These are phyloP conservation scores for Fragilaria crotonensis DNA, from an alignment of 108 stramenopile genomes.

Conservation along the genomic window DNA sequence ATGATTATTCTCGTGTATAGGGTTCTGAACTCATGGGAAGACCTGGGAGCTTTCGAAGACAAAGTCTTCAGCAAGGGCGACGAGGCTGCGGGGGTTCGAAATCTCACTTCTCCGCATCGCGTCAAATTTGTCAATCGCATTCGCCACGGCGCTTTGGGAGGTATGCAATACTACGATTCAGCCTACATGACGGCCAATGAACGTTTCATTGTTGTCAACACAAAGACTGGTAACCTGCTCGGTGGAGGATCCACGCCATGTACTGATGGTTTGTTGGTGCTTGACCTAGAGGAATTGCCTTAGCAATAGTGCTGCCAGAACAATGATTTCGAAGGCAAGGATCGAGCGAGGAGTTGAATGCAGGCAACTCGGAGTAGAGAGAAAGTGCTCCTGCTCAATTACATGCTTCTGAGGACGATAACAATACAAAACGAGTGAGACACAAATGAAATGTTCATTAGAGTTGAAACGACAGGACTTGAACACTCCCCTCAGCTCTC, in stretches of 20 bases:
- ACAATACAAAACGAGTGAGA: too few species aligned
- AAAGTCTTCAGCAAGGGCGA: constrained; percentile 2
- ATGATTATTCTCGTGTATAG: constrained; percentile 55
- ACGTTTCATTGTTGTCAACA: constrained; percentile 57
- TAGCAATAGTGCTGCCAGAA: too few species aligned
- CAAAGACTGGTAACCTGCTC: constrained; percentile 50
- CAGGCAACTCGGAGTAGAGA: too few species aligned
- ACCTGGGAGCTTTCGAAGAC: constrained; percentile 6
- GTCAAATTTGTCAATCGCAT: constrained; percentile 46
- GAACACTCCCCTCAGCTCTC: too few species aligned
- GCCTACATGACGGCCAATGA: constrained; percentile 59
- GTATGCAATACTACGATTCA: constrained; percentile 44
- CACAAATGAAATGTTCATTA: too few species aligned
- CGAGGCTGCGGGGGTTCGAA: constrained; percentile 16
- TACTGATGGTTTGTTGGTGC: constrained; percentile 48
- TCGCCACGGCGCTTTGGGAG: constrained; percentile 53
- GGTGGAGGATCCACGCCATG: constrained; percentile 18
- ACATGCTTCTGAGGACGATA: too few species aligned
- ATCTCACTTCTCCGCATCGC: constrained; percentile 7
- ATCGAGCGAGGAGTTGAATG: too few species aligned
- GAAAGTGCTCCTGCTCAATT: too few species aligned
- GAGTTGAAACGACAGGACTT: too few species aligned
- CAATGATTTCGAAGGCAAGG: too few species aligned
- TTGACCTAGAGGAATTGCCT: constrained; percentile 57
- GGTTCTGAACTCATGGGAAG: constrained; percentile 29